Evolutionary conservation across 371 early-diverging fungal genomes (phyloP).

Genomic region (Amoeboaphelidium occidentale): DNA sequence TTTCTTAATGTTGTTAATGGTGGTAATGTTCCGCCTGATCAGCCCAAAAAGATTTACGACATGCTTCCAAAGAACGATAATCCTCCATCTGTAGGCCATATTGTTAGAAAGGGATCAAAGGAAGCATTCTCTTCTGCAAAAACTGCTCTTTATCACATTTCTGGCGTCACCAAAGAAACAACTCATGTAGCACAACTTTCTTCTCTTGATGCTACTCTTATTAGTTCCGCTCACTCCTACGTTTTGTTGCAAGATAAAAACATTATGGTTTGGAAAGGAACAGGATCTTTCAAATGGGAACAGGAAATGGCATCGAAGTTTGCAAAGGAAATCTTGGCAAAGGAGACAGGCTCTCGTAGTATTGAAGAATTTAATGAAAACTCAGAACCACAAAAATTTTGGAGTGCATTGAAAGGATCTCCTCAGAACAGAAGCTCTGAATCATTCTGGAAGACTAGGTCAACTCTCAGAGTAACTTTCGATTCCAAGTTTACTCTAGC

Average conservation of each 20-base stretch:
- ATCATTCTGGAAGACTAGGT: no score
- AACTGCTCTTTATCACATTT: background rate
- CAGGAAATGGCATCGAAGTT: background rate
- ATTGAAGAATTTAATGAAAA: background rate
- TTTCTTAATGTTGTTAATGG: background rate
- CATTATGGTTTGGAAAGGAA: background rate
- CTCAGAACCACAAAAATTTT: no score
- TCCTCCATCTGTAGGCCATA: background rate
- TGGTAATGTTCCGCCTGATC: background rate
- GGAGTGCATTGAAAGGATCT: no score
- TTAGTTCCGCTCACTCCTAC: background rate
- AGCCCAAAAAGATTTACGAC: background rate
- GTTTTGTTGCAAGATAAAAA: background rate
- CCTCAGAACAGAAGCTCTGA: no score
- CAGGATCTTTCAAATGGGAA: background rate
- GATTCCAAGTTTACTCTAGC: background rate
- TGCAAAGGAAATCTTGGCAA: background rate
- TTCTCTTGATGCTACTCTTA: background rate
- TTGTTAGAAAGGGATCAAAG: background rate
- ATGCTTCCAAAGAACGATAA: background rate
- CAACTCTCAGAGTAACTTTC: no score
- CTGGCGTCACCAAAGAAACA: background rate
- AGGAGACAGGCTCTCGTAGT: background rate
- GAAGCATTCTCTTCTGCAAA: background rate
- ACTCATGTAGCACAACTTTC: background rate